Conservation (phyloP, 805 yeast genomes). For the Candida anglica region DNA sequence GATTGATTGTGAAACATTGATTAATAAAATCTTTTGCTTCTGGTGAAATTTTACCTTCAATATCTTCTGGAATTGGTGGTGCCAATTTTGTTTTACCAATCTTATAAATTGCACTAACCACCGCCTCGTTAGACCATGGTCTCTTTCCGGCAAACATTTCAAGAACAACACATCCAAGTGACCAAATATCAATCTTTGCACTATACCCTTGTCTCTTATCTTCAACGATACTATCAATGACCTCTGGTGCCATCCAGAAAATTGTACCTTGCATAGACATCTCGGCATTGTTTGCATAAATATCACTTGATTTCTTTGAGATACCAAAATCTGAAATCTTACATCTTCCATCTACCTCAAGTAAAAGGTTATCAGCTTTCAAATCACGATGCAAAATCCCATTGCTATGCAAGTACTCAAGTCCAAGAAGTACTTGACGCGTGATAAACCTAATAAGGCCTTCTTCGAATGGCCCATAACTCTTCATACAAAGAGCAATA, state of each 20-base stretch:
- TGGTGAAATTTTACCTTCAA: conserved; percentile 55
- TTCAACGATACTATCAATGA: conserved; percentile 76
- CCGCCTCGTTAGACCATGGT: conserved; percentile 96
- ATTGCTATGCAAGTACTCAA: conserved; percentile 79
- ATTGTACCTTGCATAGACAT: conserved; percentile 99
- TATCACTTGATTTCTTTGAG: conserved; percentile 70
- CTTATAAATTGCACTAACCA: conserved; percentile 90
- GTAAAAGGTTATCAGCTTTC: conserved; percentile 86
- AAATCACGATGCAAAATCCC: conserved; percentile 92
- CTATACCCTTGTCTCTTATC: conserved; percentile 84
- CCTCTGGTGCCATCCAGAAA: conserved; percentile 99
- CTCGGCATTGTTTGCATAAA: conserved; percentile 86
- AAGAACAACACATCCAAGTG: conserved; percentile 91
- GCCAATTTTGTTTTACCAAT: conserved; percentile 81
- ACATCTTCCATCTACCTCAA: conserved; percentile 90
- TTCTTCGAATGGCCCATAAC: conserved; percentile 84
- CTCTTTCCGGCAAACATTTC: conserved; percentile 98
- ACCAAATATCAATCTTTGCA: conserved; percentile 98
- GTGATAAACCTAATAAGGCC: conserved; percentile 67
- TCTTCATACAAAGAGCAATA: conserved; percentile 77
- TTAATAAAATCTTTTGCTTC: conserved; percentile 71
- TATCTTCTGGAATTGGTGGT: conserved; percentile 96
- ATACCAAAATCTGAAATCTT: conserved; percentile 97
- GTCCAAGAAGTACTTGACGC: conserved; percentile 75
- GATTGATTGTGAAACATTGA: conserved; percentile 69